Percentiles rank a stretch among this genome's conserved stretches.
Conservation (phyloP, 768 basidiomycete genomes). For the Amanita fuliginea region DNA sequence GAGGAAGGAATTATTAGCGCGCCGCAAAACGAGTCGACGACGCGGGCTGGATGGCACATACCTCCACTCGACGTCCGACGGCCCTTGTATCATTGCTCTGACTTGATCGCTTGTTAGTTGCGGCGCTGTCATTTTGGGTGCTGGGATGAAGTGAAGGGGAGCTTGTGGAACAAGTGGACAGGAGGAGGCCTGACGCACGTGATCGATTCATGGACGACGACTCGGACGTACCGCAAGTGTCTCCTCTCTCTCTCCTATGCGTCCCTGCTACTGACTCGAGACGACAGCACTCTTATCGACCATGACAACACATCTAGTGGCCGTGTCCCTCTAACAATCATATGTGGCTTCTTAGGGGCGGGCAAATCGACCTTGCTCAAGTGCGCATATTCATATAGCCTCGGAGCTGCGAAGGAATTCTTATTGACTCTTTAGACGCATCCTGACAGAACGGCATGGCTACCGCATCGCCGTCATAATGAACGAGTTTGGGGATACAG, state of each 20-base stretch:
- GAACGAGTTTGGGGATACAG: slow-evolving; percentile 97
- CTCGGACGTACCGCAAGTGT: slow-evolving; percentile 43
- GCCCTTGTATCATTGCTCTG: slow-evolving; percentile 61
- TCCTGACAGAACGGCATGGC: slow-evolving; percentile 88
- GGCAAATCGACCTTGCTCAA: slow-evolving; percentile 91
- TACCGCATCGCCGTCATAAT: slow-evolving; percentile 96
- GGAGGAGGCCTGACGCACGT: neutral
- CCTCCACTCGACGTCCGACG: slow-evolving; percentile 81
- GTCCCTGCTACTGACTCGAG: neutral
- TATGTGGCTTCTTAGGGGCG: slow-evolving; percentile 90
- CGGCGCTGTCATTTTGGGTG: slow-evolving; percentile 4
- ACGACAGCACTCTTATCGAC: slow-evolving; percentile 17
- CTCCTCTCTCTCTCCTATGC: neutral
- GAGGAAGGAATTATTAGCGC: neutral
- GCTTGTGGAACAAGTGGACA: neutral
- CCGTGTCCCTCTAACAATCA: slow-evolving; percentile 80
- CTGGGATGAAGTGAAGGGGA: neutral
- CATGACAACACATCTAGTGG: slow-evolving; percentile 6
- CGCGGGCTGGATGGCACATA: slow-evolving; percentile 11
- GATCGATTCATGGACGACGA: slow-evolving; percentile 18
- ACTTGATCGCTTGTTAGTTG: slow-evolving; percentile 31
- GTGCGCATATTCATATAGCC: slow-evolving; percentile 25
- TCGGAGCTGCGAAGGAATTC: neutral
- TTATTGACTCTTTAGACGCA: slow-evolving; percentile 40
- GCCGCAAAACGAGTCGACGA: neutral